Base-by-base conservation (phyloP, 2,329 filamentous ascomycete species). In the Penicillium sp. region DNA sequence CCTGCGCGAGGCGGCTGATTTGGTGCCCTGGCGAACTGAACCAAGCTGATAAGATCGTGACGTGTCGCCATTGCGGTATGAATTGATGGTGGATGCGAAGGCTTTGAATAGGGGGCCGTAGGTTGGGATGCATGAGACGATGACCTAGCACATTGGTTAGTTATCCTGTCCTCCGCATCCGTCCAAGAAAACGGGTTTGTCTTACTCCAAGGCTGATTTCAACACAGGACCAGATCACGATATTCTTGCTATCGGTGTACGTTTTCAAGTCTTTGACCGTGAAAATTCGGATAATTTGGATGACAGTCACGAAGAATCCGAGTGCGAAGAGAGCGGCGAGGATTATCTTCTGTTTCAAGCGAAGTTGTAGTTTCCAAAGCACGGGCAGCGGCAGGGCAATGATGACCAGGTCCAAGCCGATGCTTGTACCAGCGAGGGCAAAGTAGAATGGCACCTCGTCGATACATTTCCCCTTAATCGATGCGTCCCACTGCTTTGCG, bases 201-300 rank as follows among this genome's bases (percentile, higher is more conserved):
- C 43, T 47, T 51, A 72, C 78, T 20, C 79, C 80, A 2, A 81
- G 70, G 57, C 79, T 76, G 54, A 75, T 75, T 63, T 82, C 80
- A n/a, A 82, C 65, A 12, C 73, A 71, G 0, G 80, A 82, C 81
- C 81, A 83, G 37, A 78, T 71, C 52, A 82, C 76, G 22, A 78
- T 67, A 1, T 68, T 60, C 5, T 77, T 72, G 2, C 76, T 80
- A 67, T 84, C 79, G 37, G 79, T 76, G 59, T 80, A 80, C 65
- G 78, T 79, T 35, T 68, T 63, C 3, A 83, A 75, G 14, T 71
- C 75, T 39, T 73, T 73, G 61, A 84, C 78, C n/a, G 79, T 82
- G 57, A 79, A 47, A 3, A 47, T 47, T 8, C 42, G 42, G 20
- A 45, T 28, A 22, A 45, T 45, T 28, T 47, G 43, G 22, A 47